phyloP scores from a whole-genome alignment of 495 filamentous ascomycete genomes.

The Daldinia caldariorum region DNA sequence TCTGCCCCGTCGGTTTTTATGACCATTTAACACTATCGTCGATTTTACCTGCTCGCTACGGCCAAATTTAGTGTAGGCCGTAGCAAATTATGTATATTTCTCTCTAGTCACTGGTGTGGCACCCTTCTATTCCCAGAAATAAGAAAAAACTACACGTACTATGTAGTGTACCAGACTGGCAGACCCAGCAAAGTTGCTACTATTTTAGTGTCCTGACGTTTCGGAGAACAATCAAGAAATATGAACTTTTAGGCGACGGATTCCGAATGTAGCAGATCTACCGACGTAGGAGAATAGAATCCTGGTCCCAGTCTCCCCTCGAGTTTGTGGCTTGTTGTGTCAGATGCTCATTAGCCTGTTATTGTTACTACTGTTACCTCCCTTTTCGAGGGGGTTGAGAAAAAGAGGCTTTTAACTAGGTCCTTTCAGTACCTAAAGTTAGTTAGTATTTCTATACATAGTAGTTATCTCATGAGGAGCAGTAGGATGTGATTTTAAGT shows the following conservation, averaged over 20 bases:
- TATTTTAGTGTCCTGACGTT: slow-evolving; percentile 33
- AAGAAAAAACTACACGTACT: background rate
- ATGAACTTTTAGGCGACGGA: slow-evolving; percentile 13
- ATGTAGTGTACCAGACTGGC: background rate
- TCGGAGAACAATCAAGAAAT: slow-evolving; percentile 13
- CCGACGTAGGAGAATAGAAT: slow-evolving; percentile 44
- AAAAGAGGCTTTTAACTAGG: slow-evolving; percentile 8
- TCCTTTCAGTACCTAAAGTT: background rate
- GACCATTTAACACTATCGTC: slow-evolving; percentile 1
- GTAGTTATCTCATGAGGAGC: slow-evolving; percentile 7
- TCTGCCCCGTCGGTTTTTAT: slow-evolving; percentile 1
- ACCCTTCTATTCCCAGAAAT: slow-evolving; percentile 31
- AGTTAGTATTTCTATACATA: too few relatives aligned
- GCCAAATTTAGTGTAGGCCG: slow-evolving; percentile 1
- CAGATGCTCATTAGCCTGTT: slow-evolving; percentile 22
- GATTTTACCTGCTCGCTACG: slow-evolving; percentile 14
- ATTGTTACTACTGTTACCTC: background rate
- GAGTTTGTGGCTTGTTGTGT: slow-evolving; percentile 32
- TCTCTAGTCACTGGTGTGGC: background rate
- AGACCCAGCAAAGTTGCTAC: slow-evolving; percentile 22
- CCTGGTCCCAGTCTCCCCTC: slow-evolving; percentile 25
- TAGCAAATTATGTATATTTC: slow-evolving; percentile 5
- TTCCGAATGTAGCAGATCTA: slow-evolving; percentile 39
- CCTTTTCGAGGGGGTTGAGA: slow-evolving; percentile 3
- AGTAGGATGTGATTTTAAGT: background rate